A percentile compares a stretch with the other conserved stretches of the same genome.
Evolutionary conservation across 2,329 filamentous ascomycete genomes (phyloP).

Genomic region (Venturia asperata): DNA sequence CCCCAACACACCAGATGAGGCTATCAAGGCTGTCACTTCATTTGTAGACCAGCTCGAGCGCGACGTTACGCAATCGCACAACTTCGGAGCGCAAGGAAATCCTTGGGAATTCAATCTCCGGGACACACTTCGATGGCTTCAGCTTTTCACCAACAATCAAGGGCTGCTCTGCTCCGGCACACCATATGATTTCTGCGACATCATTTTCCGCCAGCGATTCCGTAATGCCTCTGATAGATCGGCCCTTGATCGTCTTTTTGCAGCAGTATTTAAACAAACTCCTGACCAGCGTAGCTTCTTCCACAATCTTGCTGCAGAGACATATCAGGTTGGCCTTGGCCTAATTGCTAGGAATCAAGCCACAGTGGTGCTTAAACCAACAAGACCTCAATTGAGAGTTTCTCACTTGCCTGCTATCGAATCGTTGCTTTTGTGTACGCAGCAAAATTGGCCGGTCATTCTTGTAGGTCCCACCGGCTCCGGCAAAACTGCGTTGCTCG

Average conservation of each 20-base stretch:
- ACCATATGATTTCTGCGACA: slow-evolving; percentile 67
- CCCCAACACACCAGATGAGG: slow-evolving; percentile 51
- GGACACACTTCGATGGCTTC: slow-evolving; percentile 82
- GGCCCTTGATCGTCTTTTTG: slow-evolving; percentile 60
- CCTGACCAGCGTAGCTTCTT: slow-evolving; percentile 50
- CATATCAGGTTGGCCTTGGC: slow-evolving; percentile 75
- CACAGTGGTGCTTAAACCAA: background rate
- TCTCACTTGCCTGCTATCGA: slow-evolving; percentile 64
- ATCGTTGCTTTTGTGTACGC: slow-evolving; percentile 77
- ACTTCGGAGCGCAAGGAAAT: slow-evolving; percentile 53
- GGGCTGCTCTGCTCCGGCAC: slow-evolving; percentile 53
- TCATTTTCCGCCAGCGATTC: slow-evolving; percentile 84
- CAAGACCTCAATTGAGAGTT: slow-evolving; percentile 36
- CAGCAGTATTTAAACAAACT: slow-evolving; percentile 51
- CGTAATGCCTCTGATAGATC: slow-evolving; percentile 61
- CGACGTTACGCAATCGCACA: slow-evolving; percentile 53
- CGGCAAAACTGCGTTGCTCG: slow-evolving; percentile 76
- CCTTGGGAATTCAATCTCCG: slow-evolving; percentile 96
- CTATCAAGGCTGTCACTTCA: slow-evolving; percentile 61
- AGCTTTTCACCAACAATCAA: slow-evolving; percentile 56
- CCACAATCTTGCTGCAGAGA: slow-evolving; percentile 58
- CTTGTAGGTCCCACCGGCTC: slow-evolving; percentile 77
- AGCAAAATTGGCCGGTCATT: slow-evolving; percentile 82
- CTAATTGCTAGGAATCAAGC: slow-evolving; percentile 42
- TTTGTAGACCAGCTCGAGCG: slow-evolving; percentile 78